Conservation (phyloP, 2,329 filamentous ascomycete genomes). For the Penicillium sp. region DNA sequence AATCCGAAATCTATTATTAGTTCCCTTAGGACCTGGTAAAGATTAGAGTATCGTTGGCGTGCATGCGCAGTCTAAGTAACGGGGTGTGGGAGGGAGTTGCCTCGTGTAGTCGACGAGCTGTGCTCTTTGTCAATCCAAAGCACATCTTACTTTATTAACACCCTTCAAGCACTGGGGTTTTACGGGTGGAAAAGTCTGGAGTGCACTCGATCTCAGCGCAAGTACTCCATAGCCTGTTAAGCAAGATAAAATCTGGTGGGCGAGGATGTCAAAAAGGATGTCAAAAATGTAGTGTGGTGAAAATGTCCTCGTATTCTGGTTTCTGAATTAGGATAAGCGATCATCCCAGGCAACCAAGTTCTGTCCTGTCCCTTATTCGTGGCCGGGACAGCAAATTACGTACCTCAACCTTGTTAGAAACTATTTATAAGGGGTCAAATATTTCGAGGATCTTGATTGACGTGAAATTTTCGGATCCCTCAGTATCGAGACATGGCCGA, state of each 20-base stretch:
- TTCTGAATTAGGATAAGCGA: too few relatives aligned
- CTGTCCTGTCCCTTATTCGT: too few relatives aligned
- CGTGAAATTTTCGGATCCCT: too few relatives aligned
- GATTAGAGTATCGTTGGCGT: not conserved
- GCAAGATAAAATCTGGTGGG: not conserved
- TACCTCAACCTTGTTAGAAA: too few relatives aligned
- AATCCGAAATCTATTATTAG: not conserved
- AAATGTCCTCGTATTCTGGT: too few relatives aligned
- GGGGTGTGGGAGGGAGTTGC: not conserved
- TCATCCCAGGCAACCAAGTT: too few relatives aligned
- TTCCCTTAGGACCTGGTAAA: not conserved
- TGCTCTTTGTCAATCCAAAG: not conserved
- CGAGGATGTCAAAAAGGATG: too few relatives aligned
- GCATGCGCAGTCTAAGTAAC: not conserved
- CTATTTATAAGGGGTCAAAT: too few relatives aligned
- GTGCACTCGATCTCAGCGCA: not conserved
- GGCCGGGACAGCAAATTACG: too few relatives aligned
- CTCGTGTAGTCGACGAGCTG: not conserved
- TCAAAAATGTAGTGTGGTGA: too few relatives aligned
- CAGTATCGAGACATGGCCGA: too few relatives aligned
- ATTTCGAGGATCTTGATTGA: too few relatives aligned
- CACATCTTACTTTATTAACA: not conserved
- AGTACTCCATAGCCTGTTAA: not conserved
- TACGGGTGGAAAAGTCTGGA: not conserved
- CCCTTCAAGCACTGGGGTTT: not conserved